Evolutionary conservation across 495 filamentous ascomycete genomes (phyloP).

Genomic region (Lasiosphaeria hispida): DNA sequence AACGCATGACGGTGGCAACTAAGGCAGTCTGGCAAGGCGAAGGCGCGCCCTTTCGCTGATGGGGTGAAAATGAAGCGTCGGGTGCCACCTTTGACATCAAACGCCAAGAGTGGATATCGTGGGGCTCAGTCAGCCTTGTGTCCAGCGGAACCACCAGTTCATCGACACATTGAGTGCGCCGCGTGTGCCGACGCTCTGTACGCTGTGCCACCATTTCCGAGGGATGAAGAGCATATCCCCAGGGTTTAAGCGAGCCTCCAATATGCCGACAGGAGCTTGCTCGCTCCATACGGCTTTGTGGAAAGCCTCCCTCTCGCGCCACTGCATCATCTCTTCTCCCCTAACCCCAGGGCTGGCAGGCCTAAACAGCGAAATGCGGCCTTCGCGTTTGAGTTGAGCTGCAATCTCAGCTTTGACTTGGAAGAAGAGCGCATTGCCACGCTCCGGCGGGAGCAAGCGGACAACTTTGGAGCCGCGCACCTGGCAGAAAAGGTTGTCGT

Average conservation of each 20-base stretch:
- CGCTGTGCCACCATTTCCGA: conserved; percentile 93
- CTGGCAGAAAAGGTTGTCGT: conserved; percentile 90
- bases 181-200: conserved; percentile 57
- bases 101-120: no score
- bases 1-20: no score
- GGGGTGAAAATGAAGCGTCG: no score
- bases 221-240: conserved; percentile 87
- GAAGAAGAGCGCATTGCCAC: conserved; percentile 61
- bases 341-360: conserved; percentile 57
- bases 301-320: conserved; percentile 61
- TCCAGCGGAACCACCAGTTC: conserved; percentile 86
- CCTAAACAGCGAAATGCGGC: conserved; percentile 33
- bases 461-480: conserved; percentile 70
- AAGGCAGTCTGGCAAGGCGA: no score
- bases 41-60: no score
- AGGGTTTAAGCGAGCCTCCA: conserved; percentile 54
- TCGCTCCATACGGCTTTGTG: conserved; percentile 69
- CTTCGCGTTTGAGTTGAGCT: no score
- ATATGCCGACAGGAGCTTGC: conserved; percentile 22
- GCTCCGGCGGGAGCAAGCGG: conserved; percentile 61
- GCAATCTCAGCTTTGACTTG: conserved; percentile 42
- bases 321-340: conserved; percentile 92
- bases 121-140: no score
- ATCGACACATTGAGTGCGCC: conserved; percentile 50
- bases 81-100: no score